Base-by-base conservation (phyloP, 1,284 basidiomycete species). In the Apiotrichum veenhuisii region DNA sequence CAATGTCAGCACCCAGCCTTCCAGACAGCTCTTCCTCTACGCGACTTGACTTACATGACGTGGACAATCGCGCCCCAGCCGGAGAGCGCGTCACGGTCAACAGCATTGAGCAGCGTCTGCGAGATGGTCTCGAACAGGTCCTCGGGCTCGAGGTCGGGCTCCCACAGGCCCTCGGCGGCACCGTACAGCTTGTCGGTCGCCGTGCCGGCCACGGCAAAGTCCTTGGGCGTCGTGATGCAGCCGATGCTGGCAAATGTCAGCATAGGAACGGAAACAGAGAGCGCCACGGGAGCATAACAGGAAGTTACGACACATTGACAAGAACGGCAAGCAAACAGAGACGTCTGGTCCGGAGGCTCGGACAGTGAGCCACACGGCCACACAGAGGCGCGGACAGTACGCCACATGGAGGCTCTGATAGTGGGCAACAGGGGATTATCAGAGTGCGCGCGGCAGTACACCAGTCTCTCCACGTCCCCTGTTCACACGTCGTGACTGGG, bases 81-180 rank as follows among this genome's bases (percentile, higher is more conserved):
- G 55, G 92, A 96, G 74, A 87, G 90, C 18, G 96, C 93, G 77
- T 98, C 96, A 52, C 96, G 83, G 76, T 99, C 96, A 38, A 98
- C 87, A 11, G 93, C 91, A 68, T 95, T 98, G 70, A 98, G 79
- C 55, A 99, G 79, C 11, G 93, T 95, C 78, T 99, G 96, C 23
- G 91, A 92, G 70, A 98, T 93, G 14, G 96, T 98, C 81, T 98
- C 96, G 71, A 99, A 99, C 51, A 99, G 80, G 76, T 98, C 96
- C 74, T 98, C 96, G 15, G 94, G 86, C 73, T 40, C 81, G 74
- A 99, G 81, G 77, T 94, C 91, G 8, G 94, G 92, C 78, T 99
- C 95, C 96, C 96, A 99, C 41, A 99, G 82, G 7, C 93, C 92
- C 78, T 99, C 96, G 41, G 96, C 96, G 66, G 96, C 87, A 87